Evolutionary conservation across 768 basidiomycete species (phyloP).

Genomic region (Nidula microcarpa): DNA sequence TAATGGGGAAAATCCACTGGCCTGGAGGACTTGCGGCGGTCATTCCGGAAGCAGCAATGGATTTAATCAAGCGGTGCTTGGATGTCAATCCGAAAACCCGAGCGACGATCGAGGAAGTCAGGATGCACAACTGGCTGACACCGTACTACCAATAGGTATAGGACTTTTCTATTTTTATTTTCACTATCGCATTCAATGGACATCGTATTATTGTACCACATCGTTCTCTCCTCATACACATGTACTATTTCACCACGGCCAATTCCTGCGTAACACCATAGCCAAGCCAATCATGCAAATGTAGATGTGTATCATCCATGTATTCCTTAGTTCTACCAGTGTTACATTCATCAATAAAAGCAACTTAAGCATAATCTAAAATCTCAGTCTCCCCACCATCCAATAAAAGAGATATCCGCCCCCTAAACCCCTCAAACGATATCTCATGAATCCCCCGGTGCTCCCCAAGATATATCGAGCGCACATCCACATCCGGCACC

Average conservation of each 20-base stretch:
- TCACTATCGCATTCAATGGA: too few relatives aligned
- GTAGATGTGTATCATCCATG: not conserved
- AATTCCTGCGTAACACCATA: too few relatives aligned
- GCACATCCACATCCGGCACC: not conserved
- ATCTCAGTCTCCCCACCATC: conserved; percentile 1
- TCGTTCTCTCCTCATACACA: too few relatives aligned
- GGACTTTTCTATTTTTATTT: too few relatives aligned
- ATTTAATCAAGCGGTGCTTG: conserved; percentile 74
- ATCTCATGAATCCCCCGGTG: not conserved
- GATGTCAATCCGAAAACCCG: conserved; percentile 79
- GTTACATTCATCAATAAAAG: not conserved
- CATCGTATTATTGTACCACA: too few relatives aligned
- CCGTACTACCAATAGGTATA: not conserved
- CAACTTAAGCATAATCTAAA: not conserved
- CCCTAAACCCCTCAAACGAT: not conserved
- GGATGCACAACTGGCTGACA: conserved; percentile 78
- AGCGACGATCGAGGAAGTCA: conserved; percentile 79
- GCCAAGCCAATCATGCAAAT: too few relatives aligned
- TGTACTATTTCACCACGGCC: too few relatives aligned
- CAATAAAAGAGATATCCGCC: not conserved
- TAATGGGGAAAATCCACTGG: conserved; percentile 59
- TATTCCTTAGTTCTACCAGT: not conserved
- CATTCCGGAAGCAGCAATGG: conserved; percentile 47
- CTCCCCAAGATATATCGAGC: not conserved
- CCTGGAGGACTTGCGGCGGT: conserved; percentile 31